Base-by-base conservation (phyloP, 345 rosid genomes). In the Salix caprea region DNA sequence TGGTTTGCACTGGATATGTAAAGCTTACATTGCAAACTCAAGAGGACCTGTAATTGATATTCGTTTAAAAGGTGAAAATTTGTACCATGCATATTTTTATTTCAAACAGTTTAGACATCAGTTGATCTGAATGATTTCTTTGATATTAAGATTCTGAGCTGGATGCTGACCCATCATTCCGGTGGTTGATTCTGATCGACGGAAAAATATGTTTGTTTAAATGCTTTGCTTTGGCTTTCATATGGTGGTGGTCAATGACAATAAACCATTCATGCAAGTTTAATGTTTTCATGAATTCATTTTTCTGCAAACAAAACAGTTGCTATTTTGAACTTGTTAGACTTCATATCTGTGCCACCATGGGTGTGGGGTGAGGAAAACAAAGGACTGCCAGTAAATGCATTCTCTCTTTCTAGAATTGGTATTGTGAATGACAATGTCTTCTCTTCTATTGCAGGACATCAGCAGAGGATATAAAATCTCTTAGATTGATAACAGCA, bases 401-500 rank as follows among this genome's bases (percentile, higher is more conserved):
- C 30, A 2, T 16, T n/a, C 7, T 34, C 37, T 42, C 67, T 15
- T 23, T 72, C 1, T 44, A 64, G 39, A 79, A 60, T 50, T 79
- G 44, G 26, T 75, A 71, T 67, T 23, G 21, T 39, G 77, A 39
- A 42, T 71, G 37, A 65, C 72, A 11, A 26, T 36, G 23, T 76
- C 75, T 13, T 68, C 54, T 18, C 37, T 34, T 7, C 79, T 77
- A 23, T 75, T 78, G 74, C 89, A 93, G 98, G 89, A 91, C 94
- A 67, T 86, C 85, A 26, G 77, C 88, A 11, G 94, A 89, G n/a
- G 96, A 88, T 75, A 90, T 93, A 73, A 90, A 88, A 78, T 73
- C 88, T 16, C 89, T 95, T 81, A 83, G 89, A 80, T 79, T 95
- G 77, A 89, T 95, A 65, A 93, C 97, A 72, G 97, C 97, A 76